Percentiles rank a stretch among this genome's conserved stretches.
Conservation (phyloP, 116 monocot species). For the Dioscorea cayenensis region DNA sequence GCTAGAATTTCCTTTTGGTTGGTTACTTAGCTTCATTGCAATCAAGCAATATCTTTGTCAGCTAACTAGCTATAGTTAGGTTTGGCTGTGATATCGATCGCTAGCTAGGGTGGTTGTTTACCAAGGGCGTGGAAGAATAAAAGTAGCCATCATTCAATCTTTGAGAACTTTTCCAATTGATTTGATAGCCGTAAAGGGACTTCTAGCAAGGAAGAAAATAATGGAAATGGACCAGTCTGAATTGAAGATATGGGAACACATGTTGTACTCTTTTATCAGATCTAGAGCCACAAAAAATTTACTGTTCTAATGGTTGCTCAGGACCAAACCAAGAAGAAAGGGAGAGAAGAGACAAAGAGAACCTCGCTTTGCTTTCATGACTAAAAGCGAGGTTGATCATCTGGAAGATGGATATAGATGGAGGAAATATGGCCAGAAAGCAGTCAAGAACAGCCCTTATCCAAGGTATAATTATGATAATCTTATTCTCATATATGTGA, state of each 20-base stretch:
- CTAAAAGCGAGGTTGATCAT: slow-evolving; percentile 89
- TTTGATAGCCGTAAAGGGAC: background rate
- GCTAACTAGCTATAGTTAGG: no score
- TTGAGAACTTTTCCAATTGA: background rate
- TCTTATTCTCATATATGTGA: background rate
- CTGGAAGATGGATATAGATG: slow-evolving; percentile 92
- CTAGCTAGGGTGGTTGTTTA: background rate
- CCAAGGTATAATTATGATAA: slow-evolving; percentile 40
- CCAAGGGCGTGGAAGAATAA: background rate
- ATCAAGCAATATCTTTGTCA: no score
- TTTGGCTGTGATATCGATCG: no score
- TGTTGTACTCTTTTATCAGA: background rate
- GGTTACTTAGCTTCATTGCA: no score
- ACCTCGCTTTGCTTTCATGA: slow-evolving; percentile 73
- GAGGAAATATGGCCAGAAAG: slow-evolving; percentile 97
- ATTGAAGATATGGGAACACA: background rate
- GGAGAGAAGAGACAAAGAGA: slow-evolving; percentile 62
- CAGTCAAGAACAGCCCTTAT: slow-evolving; percentile 89
- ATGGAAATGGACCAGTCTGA: background rate
- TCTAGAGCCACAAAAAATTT: background rate
- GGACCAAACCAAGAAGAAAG: slow-evolving; percentile 54
- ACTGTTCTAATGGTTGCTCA: slow-evolving; percentile 10
- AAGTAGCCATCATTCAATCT: background rate
- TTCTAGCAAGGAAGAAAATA: background rate
- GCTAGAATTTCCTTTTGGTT: no score